Evolutionary conservation across 2,329 filamentous ascomycete genomes (phyloP).

Genomic region (Colletotrichum sansevieriae): DNA sequence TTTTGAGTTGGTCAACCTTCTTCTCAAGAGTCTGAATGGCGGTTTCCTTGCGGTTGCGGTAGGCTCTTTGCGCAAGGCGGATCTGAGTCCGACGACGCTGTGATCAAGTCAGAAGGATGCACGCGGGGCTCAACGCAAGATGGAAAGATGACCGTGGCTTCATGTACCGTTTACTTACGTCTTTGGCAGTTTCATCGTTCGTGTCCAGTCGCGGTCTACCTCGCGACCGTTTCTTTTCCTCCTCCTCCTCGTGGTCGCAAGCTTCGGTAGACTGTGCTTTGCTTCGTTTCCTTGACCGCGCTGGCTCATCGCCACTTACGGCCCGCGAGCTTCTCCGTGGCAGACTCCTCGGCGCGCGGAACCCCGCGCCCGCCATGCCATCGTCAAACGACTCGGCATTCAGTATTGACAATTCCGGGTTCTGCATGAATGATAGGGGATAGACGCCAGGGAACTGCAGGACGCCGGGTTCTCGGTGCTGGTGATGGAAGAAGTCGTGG

Average conservation of each 20-base stretch:
- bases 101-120: conserved; percentile 43
- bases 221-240: conserved; percentile 71
- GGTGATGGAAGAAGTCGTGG: conserved; percentile 5
- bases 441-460: conserved; percentile 28
- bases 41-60: conserved; percentile 86
- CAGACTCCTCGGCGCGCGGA: conserved; percentile 42
- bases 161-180: conserved; percentile 68
- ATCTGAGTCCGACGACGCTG: conserved; percentile 89
- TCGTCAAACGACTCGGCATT: conserved; percentile 61
- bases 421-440: conserved; percentile 45
- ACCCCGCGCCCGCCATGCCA: conserved; percentile 45
- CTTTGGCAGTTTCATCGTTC: conserved; percentile 82
- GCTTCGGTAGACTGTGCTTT: conserved; percentile 45
- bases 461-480: conserved; percentile 7
- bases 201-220: conserved; percentile 82
- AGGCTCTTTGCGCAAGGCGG: conserved; percentile 86
- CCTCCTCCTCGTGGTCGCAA: conserved; percentile 56
- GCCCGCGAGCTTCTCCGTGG: conserved; percentile 38
- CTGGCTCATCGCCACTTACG: conserved; percentile 30
- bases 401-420: conserved; percentile 57
- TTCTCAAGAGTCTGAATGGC: conserved; percentile 81
- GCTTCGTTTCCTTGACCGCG: conserved; percentile 49
- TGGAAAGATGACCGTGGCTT: too few species aligned
- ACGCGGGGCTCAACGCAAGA: not conserved
- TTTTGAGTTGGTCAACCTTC: conserved; percentile 76